phyloP scores from a whole-genome alignment of 352 stramenopile genomes.

The Hyaloperonospora arabidopsidis region DNA sequence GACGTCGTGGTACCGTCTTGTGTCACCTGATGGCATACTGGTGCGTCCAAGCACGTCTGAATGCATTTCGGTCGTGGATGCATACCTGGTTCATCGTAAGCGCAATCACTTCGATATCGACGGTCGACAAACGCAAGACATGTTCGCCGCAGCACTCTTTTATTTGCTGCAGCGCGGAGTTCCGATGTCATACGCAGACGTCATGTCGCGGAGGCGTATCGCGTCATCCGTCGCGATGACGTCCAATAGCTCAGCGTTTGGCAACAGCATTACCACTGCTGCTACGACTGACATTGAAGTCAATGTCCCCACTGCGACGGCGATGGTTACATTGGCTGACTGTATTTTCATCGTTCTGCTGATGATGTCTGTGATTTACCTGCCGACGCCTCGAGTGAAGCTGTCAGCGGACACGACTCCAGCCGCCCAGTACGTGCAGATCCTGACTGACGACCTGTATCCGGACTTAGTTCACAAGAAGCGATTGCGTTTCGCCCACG shows the following conservation, averaged over 20 bases:
- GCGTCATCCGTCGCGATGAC: conserved; percentile 13
- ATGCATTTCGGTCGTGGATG: conserved; percentile 30
- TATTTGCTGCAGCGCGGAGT: conserved; percentile 50
- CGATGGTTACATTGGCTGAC: conserved; percentile 37
- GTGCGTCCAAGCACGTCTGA: conserved; percentile 17
- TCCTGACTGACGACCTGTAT: conserved; percentile 65
- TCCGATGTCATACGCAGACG: conserved; percentile 20
- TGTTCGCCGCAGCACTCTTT: conserved; percentile 35
- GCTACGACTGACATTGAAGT: conserved; percentile 42
- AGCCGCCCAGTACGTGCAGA: conserved; percentile 57
- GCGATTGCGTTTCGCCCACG: conserved; percentile 50
- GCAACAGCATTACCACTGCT: conserved; percentile 3
- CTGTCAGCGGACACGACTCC: conserved; percentile 53
- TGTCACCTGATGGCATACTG: conserved; percentile 20
- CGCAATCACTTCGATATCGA: conserved; percentile 30
- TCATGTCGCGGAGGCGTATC: conserved; percentile 18
- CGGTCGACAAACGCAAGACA: conserved; percentile 15
- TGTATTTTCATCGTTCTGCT: conserved; percentile 49
- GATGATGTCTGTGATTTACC: conserved; percentile 44
- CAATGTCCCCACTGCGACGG: conserved; percentile 35
- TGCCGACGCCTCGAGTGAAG: conserved; percentile 46
- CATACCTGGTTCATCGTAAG: conserved; percentile 29
- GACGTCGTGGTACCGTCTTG: conserved; percentile 28
- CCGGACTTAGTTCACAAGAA: conserved; percentile 69
- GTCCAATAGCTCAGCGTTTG: conserved; percentile 12